A percentile compares a stretch with the other conserved stretches of the same genome.
Conservation (phyloP, 2,329 filamentous ascomycete species). For the Aspergillus tamarii region DNA sequence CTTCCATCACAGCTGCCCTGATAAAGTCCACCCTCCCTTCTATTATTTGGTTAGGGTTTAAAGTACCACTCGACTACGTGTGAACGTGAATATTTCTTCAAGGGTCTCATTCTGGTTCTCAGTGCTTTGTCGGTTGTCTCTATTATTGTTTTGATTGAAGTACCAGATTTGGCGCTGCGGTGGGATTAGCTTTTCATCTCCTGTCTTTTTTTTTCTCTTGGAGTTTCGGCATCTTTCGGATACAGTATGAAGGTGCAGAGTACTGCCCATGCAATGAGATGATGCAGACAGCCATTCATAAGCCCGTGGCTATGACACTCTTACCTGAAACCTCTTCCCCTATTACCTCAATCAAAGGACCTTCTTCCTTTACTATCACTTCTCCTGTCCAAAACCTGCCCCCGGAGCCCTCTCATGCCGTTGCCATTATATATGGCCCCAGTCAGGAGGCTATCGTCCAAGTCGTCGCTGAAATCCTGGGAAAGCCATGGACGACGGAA, state of each 20-base stretch:
- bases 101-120: background rate
- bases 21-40: constrained; percentile 5
- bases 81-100: background rate
- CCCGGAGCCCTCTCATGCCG: constrained; percentile 34
- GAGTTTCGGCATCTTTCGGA: constrained; percentile 5
- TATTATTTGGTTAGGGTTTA: background rate
- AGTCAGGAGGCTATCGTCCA: constrained; percentile 75
- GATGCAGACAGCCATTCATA: constrained; percentile 37
- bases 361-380: constrained; percentile 18
- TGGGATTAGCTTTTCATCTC: constrained; percentile 11
- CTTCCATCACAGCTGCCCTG: background rate
- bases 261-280: constrained; percentile 34
- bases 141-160: background rate
- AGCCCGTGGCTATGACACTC: constrained; percentile 37
- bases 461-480: constrained; percentile 76
- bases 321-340: constrained; percentile 29
- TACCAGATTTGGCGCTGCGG: constrained; percentile 9
- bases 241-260: constrained; percentile 33
- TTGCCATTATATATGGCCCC: constrained; percentile 69
- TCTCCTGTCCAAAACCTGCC: constrained; percentile 14
- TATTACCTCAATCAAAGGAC: constrained; percentile 24
- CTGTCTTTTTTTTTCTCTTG: background rate
- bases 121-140: background rate
- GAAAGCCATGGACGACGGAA: constrained; percentile 69
- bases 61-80: constrained; percentile 1